Evolutionary conservation across 331 rosid genomes (phyloP).

Genomic region (Spiraea crenata): DNA sequence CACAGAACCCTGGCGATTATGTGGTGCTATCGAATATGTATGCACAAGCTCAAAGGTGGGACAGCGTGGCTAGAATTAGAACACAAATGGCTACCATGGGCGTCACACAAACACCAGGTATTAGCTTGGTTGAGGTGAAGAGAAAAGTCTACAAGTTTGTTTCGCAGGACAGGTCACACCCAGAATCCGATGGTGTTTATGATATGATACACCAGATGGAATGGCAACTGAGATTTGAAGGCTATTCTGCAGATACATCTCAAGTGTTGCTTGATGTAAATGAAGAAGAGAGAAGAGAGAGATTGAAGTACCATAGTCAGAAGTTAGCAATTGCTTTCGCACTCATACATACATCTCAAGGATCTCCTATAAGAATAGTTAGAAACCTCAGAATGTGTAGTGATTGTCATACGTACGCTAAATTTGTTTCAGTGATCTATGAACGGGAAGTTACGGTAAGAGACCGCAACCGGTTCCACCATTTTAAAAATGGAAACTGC

Average conservation of each 20-base stretch:
- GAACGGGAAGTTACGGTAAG: slow-evolving; percentile 65
- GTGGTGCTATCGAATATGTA: slow-evolving; percentile 68
- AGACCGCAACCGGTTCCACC: slow-evolving; percentile 70
- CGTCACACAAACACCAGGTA: slow-evolving; percentile 54
- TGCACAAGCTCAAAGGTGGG: slow-evolving; percentile 64
- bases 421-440: slow-evolving; percentile 60
- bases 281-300: slow-evolving; percentile 78
- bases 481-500: slow-evolving; percentile 82
- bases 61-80: slow-evolving; percentile 54
- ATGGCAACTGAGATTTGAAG: slow-evolving; percentile 91
- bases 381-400: slow-evolving; percentile 86
- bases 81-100: slow-evolving; percentile 47
- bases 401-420: slow-evolving; percentile 79
- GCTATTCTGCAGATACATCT: slow-evolving; percentile 66
- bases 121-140: slow-evolving; percentile 67
- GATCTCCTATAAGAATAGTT: slow-evolving; percentile 62
- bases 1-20: slow-evolving; percentile 57
- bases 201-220: slow-evolving; percentile 94
- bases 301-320: slow-evolving; percentile 75
- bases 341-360: slow-evolving; percentile 57
- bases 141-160: slow-evolving; percentile 58
- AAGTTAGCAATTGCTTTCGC: slow-evolving; percentile 86
- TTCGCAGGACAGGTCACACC: slow-evolving; percentile 45
- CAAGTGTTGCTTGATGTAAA: slow-evolving; percentile 67
- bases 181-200: slow-evolving; percentile 33